phyloP scores from a whole-genome alignment of 2,329 filamentous ascomycete species.

The Teratosphaeria zuluensis region DNA sequence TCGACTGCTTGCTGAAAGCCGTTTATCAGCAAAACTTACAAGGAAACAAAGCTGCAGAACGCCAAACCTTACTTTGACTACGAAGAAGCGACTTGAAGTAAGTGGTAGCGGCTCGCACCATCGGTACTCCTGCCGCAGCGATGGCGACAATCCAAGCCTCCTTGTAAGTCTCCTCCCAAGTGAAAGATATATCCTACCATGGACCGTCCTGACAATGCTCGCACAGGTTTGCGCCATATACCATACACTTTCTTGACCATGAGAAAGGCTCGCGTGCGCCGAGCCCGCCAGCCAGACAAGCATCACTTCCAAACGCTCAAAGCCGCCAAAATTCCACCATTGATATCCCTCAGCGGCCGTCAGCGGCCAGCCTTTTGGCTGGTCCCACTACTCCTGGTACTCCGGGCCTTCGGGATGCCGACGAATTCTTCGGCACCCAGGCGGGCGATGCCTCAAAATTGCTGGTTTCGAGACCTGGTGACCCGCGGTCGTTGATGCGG shows the following conservation, averaged over 20 bases:
- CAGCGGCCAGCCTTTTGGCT: conserved; percentile 31
- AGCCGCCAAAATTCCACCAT: conserved; percentile 39
- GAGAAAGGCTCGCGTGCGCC: conserved; percentile 11
- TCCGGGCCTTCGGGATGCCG: conserved; percentile 28
- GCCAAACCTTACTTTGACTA: neutral
- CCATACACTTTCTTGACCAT: conserved; percentile 70
- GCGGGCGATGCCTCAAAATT: conserved; percentile 37
- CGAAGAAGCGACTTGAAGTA: neutral
- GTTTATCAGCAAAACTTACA: neutral
- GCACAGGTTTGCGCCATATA: conserved; percentile 79
- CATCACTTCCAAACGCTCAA: conserved; percentile 15
- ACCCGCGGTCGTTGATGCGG: conserved; percentile 50
- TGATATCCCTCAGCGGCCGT: conserved; percentile 20
- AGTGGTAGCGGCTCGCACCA: conserved; percentile 1
- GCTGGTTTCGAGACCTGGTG: conserved; percentile 42
- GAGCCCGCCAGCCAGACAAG: conserved; percentile 18
- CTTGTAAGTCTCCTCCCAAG: conserved; percentile 20
- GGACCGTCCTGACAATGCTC: conserved; percentile 1
- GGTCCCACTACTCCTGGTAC: conserved; percentile 33
- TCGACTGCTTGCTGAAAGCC: neutral
- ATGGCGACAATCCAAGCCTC: conserved; percentile 22
- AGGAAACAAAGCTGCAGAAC: neutral
- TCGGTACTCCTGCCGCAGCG: neutral
- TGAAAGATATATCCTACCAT: neutral
- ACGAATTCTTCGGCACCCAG: conserved; percentile 36